These are phyloP conservation scores for Stenogyne calaminthoides DNA, from an alignment of 305 asterid species.

Conservation along the genomic window DNA sequence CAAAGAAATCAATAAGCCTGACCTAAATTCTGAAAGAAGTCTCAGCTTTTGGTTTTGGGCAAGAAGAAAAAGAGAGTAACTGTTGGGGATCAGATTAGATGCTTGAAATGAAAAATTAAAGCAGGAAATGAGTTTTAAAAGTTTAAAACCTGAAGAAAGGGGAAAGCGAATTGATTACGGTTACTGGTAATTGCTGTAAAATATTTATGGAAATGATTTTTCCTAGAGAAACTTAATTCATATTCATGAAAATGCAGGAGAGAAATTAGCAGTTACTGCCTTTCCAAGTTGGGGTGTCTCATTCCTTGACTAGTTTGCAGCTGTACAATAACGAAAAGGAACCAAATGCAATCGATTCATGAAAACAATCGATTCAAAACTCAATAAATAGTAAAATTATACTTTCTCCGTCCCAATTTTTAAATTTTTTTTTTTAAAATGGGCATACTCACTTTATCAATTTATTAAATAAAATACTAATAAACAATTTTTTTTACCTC, in stretches of 20 bases:
- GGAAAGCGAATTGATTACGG: slow-evolving; percentile 39
- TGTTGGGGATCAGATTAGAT: slow-evolving; percentile 20
- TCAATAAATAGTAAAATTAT: too few species aligned
- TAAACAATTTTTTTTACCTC: too few species aligned
- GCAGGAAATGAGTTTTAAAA: background rate
- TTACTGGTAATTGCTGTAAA: slow-evolving; percentile 5
- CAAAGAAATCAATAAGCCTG: background rate
- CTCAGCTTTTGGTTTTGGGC: slow-evolving; percentile 18
- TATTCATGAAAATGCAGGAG: background rate
- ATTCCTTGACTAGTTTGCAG: slow-evolving; percentile 27
- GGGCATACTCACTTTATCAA: too few species aligned
- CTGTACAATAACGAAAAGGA: slow-evolving; percentile 26
- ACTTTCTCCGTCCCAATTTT: too few species aligned
- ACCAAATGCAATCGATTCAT: background rate
- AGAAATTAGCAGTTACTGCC: slow-evolving; percentile 16
- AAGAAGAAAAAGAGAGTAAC: slow-evolving; percentile 20
- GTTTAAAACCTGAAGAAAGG: background rate
- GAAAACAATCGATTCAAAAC: too few species aligned
- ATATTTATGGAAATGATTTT: background rate
- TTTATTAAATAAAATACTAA: too few species aligned
- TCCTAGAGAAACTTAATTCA: background rate
- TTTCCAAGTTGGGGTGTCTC: slow-evolving; percentile 27
- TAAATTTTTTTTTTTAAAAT: too few species aligned
- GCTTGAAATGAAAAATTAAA: slow-evolving; percentile 14
- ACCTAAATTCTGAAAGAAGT: slow-evolving; percentile 28